These are phyloP conservation scores for Mycena rosella DNA, from an alignment of 768 basidiomycete genomes.

Conservation along the genomic window DNA sequence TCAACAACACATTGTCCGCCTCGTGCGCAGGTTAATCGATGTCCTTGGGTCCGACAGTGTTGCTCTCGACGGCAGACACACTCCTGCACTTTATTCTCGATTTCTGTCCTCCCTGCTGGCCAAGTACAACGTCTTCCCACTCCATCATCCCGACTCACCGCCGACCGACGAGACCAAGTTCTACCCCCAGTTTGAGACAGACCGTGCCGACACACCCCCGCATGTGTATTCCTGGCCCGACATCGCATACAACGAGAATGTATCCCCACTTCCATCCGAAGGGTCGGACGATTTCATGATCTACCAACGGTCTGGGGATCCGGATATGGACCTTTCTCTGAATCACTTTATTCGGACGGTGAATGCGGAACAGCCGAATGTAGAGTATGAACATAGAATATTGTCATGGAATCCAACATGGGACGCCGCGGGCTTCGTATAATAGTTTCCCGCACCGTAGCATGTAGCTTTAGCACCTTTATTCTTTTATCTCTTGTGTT, in stretches of 20 bases:
- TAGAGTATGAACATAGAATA: background rate
- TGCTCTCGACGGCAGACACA: constrained; percentile 67
- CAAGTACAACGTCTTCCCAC: constrained; percentile 46
- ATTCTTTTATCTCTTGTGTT: too few species aligned
- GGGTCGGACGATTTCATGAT: constrained; percentile 22
- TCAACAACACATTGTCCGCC: constrained; percentile 56
- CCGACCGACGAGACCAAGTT: constrained; percentile 36
- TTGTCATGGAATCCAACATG: constrained; percentile 17
- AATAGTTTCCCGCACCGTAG: too few species aligned
- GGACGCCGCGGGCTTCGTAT: background rate
- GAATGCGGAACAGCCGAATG: constrained; percentile 5
- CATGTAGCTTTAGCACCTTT: background rate
- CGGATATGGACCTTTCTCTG: constrained; percentile 32
- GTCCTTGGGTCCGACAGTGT: constrained; percentile 63
- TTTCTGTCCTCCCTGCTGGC: constrained; percentile 64
- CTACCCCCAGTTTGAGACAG: constrained; percentile 40
- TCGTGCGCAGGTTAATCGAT: constrained; percentile 58
- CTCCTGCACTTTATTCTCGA: constrained; percentile 68
- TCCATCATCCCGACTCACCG: constrained; percentile 17
- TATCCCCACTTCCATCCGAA: constrained; percentile 25
- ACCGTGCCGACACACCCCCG: constrained; percentile 45
- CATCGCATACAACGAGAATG: constrained; percentile 36
- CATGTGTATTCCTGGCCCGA: constrained; percentile 61
- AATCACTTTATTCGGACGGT: constrained; percentile 27
- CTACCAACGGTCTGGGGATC: constrained; percentile 32